Evolutionary conservation across 352 stramenopile species (phyloP), one percentile per base, ranked within the genome.

Genomic region (Phytophthora podocarpi): DNA sequence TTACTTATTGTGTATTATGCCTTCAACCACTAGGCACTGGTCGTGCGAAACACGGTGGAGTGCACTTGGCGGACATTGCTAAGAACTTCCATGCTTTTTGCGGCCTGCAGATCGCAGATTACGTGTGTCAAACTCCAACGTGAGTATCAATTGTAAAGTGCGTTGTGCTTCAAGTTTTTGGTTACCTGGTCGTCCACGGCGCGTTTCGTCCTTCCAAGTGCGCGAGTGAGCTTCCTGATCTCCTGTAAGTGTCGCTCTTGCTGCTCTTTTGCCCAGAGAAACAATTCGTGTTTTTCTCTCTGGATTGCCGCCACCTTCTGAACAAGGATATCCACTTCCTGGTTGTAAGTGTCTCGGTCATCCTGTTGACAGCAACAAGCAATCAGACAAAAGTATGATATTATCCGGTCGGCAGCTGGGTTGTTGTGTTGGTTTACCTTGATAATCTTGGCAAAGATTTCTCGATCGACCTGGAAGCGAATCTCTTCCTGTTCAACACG

Each of bases 401-500:
- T n/a, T n/a, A 7, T 52, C 4, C 28, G n/a, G n/a, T n/a, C n/a
- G n/a, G n/a, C n/a, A n/a, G n/a, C n/a, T 30, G 30, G 20, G 21
- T 16, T 15, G 28, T 8, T 47, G 1, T 27, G 5, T 13, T 21
- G 16, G 13, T 5, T 15, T 31, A 89, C 84, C 75, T 94, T 80
- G 15, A 92, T 67, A 46, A 92, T 92, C 58, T 90, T 91, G 45
- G 85, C 85, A 41, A 94, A 94, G 47, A 94, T 92, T 60, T 92
- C 85, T 23, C 85, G 82, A 45, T 94, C 85, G 5, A 92, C 80
- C 67, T 92, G 82, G 59, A 89, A 92, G 0, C 83, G 81, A 42
- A 92, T 71, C 42, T 90, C 80, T 42, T 94, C 85, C 70, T 90
- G 49, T 10, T 40, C 26, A 13, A 11, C 5, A 32, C 27, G 16